A percentile compares a stretch with the other conserved stretches of the same genome.
phyloP scores from a whole-genome alignment of 1,139 yeast species.

The Lodderomyces parapsilosis region DNA sequence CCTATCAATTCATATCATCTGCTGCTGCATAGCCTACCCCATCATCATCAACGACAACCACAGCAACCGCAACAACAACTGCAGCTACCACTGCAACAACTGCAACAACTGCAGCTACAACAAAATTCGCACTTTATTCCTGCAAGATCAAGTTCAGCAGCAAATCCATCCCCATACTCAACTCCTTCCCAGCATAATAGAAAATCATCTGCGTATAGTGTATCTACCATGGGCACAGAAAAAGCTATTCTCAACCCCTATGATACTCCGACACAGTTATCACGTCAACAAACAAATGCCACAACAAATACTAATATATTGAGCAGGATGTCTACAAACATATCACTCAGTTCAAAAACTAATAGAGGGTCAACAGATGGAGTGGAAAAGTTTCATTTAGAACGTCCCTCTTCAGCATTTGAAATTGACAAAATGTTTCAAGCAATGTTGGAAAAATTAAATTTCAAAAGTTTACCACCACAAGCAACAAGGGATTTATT shows the following conservation, averaged over 20 bases:
- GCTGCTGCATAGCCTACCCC: slow-evolving; percentile 6
- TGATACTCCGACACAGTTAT: slow-evolving; percentile 24
- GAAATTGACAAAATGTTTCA: slow-evolving; percentile 68
- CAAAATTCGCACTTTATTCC: slow-evolving; percentile 23
- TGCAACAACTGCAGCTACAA: too few species aligned
- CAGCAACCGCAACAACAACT: too few species aligned
- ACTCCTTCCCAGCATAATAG: slow-evolving; percentile 37
- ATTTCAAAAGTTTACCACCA: slow-evolving; percentile 74
- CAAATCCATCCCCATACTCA: slow-evolving; percentile 25
- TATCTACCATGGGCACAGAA: slow-evolving; percentile 20
- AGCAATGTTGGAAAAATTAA: slow-evolving; percentile 77
- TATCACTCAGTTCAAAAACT: slow-evolving; percentile 34
- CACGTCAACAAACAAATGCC: slow-evolving; percentile 5
- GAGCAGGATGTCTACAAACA: slow-evolving; percentile 18
- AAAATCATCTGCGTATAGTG: slow-evolving; percentile 42
- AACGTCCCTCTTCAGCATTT: slow-evolving; percentile 56
- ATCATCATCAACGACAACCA: too few species aligned
- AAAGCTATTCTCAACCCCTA: slow-evolving; percentile 24
- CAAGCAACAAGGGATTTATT: slow-evolving; percentile 79
- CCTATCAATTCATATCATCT: slow-evolving; percentile 14
- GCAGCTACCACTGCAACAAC: too few species aligned
- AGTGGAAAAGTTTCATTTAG: slow-evolving; percentile 28
- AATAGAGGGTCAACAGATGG: slow-evolving; percentile 21
- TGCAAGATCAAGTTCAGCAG: slow-evolving; percentile 25
- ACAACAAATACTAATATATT: slow-evolving; percentile 7